These are phyloP conservation scores for Pythium sp. DNA, from an alignment of 352 stramenopile species.

Conservation along the genomic window DNA sequence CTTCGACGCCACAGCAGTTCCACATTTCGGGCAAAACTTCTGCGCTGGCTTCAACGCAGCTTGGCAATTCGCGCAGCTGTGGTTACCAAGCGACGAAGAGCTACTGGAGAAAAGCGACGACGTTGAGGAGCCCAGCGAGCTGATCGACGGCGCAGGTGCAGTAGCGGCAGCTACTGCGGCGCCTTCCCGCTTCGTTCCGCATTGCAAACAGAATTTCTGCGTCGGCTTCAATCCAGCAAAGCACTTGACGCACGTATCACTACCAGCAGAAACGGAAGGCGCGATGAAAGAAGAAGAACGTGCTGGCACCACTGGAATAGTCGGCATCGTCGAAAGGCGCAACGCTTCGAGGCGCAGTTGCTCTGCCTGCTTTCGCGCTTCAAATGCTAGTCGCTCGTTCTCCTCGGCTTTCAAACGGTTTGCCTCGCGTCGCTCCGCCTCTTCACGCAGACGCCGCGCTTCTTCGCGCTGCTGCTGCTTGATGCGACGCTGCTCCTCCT, in stretches of 20 bases:
- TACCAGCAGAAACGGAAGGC: conserved; percentile 18
- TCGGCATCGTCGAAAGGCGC: conserved; percentile 35
- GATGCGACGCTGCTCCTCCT: conserved; percentile 45
- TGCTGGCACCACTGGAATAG: not conserved
- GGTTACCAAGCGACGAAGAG: conserved; percentile 25
- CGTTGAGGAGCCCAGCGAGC: conserved; percentile 8
- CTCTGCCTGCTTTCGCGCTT: conserved; percentile 64
- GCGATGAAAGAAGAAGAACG: conserved; percentile 10
- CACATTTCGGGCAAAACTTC: conserved; percentile 83
- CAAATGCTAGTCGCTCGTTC: conserved; percentile 55
- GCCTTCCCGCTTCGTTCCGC: conserved; percentile 39
- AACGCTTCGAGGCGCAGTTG: conserved; percentile 51
- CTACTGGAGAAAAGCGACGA: conserved; percentile 20
- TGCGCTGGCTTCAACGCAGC: conserved; percentile 56
- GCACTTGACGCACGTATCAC: conserved; percentile 16
- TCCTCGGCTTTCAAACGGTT: conserved; percentile 61
- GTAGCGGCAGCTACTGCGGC: not conserved
- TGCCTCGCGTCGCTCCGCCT: conserved; percentile 53
- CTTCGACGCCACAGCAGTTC: conserved; percentile 26
- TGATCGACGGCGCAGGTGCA: not conserved
- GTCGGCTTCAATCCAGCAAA: conserved; percentile 21
- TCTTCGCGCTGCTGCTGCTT: conserved; percentile 54
- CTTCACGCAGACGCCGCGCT: conserved; percentile 46
- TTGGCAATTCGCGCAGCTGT: conserved; percentile 45
- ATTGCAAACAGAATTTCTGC: conserved; percentile 76